Evolutionary conservation across 179 eudicot genomes (phyloP), one percentile per base, ranked within the genome.

Genomic region (Spinacia oleracea): DNA sequence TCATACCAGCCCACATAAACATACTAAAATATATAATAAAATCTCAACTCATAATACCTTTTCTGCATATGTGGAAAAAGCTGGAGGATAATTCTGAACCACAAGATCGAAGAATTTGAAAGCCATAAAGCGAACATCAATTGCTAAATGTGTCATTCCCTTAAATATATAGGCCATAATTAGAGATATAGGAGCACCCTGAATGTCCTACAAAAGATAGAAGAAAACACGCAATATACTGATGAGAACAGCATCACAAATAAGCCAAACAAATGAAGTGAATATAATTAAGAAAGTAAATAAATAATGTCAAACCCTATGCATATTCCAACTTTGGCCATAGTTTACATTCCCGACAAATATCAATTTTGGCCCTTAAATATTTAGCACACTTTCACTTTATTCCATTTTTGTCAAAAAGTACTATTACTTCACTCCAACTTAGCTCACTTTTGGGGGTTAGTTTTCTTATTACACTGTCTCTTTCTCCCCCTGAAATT

Each of bases 51-150:
- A 53, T 45, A 53, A 8, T 79, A 96, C 99, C 97, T 96, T 93
- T 58, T 93, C 99, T 69, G 97, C 90, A 82, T 91, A 86, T 31
- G 83, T 75, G 79, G 85, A 79, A 79, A 96, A 96, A 62, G 94
- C 86, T 21, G 91, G 79, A 73, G 99, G 97, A 84, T 83, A 87
- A 70, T 84, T 77, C 81, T 89, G 91, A 83, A 96, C 83, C 81
- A 92, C 85, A 71, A 96, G 96, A 76, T 96, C 97, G 70, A 91
- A 80, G 87, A 91, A 90, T 78, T 91, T 92, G 89, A 93, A 93
- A 81, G 98, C 96, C 94, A 90, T 90, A 89, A 96, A 87, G 53
- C 98, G 97, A 53, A 93, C 91, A 85, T 96, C 98, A 72, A 89
- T 78, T 42, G 90, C 77, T 84, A 96, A 84, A 86, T 93, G 90